Evolutionary conservation across 2,329 filamentous ascomycete species (phyloP).

Genomic region (Calonectria ilicicola): DNA sequence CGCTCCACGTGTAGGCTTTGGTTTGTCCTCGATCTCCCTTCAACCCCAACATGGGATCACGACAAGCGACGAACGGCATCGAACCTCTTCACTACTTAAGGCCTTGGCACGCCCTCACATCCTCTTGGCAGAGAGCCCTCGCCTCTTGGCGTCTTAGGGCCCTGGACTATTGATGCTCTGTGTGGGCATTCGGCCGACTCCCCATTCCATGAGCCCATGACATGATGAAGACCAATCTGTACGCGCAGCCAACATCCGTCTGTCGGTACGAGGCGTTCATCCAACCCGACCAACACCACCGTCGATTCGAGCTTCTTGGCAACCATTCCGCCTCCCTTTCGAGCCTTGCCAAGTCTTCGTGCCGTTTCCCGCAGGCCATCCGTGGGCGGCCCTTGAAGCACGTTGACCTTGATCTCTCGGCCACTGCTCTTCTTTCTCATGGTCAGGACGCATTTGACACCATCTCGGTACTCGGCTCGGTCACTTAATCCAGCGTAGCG

Average conservation of each 20-base stretch:
- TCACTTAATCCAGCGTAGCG: background rate
- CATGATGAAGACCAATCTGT: background rate
- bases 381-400: background rate
- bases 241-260: background rate
- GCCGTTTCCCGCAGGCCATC: background rate
- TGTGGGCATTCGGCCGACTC: constrained; percentile 2
- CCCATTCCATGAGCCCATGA: background rate
- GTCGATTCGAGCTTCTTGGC: background rate
- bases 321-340: background rate
- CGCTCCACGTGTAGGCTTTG: constrained; percentile 17
- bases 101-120: constrained; percentile 7
- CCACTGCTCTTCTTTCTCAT: background rate
- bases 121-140: constrained; percentile 7
- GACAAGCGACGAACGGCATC: background rate
- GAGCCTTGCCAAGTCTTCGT: background rate
- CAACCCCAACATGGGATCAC: background rate
- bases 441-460: background rate
- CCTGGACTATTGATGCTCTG: background rate
- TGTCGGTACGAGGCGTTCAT: background rate
- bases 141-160: background rate
- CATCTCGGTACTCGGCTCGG: background rate
- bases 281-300: background rate
- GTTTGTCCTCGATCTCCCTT: constrained; percentile 10
- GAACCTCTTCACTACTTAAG: constrained; percentile 7
- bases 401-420: background rate